phyloP scores from a whole-genome alignment of 352 stramenopile species.

The Pythium dissimile region DNA sequence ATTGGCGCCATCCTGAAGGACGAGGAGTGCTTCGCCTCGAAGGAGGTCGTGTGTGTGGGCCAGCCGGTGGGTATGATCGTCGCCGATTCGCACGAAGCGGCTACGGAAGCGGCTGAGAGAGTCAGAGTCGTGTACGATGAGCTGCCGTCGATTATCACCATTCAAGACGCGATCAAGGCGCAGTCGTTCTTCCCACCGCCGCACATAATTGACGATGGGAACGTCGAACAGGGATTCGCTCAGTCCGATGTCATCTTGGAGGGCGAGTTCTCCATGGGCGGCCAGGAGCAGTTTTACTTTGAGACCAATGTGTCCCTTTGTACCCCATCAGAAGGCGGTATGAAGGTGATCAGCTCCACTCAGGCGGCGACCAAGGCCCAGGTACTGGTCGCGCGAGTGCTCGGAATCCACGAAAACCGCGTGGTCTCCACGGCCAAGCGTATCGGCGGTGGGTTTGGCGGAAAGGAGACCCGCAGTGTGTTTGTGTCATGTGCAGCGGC shows the following conservation, averaged over 20 bases:
- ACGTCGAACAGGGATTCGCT: constrained; percentile 68
- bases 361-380: constrained; percentile 95
- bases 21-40: constrained; percentile 83
- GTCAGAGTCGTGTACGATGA: constrained; percentile 90
- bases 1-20: constrained; percentile 83
- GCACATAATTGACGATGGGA: constrained; percentile 83
- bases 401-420: constrained; percentile 87
- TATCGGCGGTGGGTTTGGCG: constrained; percentile 96
- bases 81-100: constrained; percentile 75
- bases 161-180: constrained; percentile 93
- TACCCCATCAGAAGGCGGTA: constrained; percentile 79
- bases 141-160: constrained; percentile 89
- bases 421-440: constrained; percentile 93
- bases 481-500: constrained; percentile 91
- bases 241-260: constrained; percentile 76
- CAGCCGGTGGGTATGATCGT: constrained; percentile 83
- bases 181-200: constrained; percentile 87
- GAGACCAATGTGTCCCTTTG: constrained; percentile 88
- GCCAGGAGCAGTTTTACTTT: constrained; percentile 97
- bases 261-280: constrained; percentile 87
- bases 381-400: constrained; percentile 83
- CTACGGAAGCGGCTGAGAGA: constrained; percentile 68
- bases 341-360: constrained; percentile 93
- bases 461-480: constrained; percentile 92
- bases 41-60: constrained; percentile 68